Evolutionary conservation across 441 rosid species (phyloP), one percentile per base, ranked within the genome.

Genomic region (Populus tomentosa): DNA sequence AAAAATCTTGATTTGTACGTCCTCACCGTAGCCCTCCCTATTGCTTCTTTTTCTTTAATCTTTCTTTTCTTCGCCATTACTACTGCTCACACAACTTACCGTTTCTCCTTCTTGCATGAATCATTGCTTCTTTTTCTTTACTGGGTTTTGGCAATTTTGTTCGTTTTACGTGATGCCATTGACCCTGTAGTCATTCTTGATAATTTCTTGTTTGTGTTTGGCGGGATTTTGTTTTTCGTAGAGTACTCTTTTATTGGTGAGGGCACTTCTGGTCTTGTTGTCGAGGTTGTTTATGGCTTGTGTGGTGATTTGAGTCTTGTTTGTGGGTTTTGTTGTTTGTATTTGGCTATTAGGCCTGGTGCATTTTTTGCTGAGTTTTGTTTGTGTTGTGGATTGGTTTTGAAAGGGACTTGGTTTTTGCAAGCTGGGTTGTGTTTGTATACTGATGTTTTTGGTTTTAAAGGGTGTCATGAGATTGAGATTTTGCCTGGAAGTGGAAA

Each of bases 321-420:
- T 56, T 90, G 94, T 71, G 91, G 85, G 1, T 72, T 53, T 33
- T 83, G 86, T 82, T 90, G 92, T 69, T 65, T 90, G 76, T 84
- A 77, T 81, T 81, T 90, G 87, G 84, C 86, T 11, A 26, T 89
- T 50, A 84, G 68, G 80, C 91, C 89, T 16, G 73, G 79, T 38
- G 84, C 91, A 10, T 90, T 87, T 80, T 87, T 85, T 32, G 83
- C 86, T 0, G 92, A 90, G 79, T 88, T 85, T 74, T 74, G 80
- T 64, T 71, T 90, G 73, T 88, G 83, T 38, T 84, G 77, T 73
- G 89, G 89, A 1, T 76, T 90, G 87, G 75, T 90, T 72, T 80
- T 88, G 35, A 88, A 85, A 80, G 92, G 92, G 26, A 78, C 84
- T 72, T 89, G 93, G 93, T 70, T 85, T 67, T 73, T 89, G 76